Percentiles rank a stretch among this genome's conserved stretches.
These are phyloP conservation scores for Solanum pennellii DNA, from an alignment of 257 asterid species.

Conservation along the genomic window DNA sequence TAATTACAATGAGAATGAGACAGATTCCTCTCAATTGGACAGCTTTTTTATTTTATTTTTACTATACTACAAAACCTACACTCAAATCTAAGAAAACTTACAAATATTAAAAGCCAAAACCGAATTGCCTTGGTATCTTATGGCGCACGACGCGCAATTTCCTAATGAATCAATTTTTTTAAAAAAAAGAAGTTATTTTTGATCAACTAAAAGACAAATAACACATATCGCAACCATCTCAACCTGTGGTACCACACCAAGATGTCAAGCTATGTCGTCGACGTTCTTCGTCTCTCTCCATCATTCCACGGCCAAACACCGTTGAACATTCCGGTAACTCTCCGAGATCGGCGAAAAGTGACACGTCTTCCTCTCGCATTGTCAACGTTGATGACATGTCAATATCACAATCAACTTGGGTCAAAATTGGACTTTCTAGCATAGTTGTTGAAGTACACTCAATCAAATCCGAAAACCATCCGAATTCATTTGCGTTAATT, in stretches of 20 bases:
- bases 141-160: conserved; percentile 21
- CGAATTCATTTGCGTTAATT: conserved; percentile 24
- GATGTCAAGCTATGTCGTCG: conserved; percentile 37
- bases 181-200: neutral
- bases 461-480: conserved; percentile 56
- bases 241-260: conserved; percentile 37
- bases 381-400: conserved; percentile 53
- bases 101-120: conserved; percentile 10
- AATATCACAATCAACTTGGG: conserved; percentile 21
- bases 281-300: conserved; percentile 39
- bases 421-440: conserved; percentile 48
- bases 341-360: conserved; percentile 76
- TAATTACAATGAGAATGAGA: conserved; percentile 44
- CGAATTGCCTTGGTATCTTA: conserved; percentile 16
- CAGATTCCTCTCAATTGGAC: conserved; percentile 27
- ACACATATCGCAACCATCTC: neutral
- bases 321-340: conserved; percentile 87
- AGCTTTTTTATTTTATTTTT: conserved; percentile 12
- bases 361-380: conserved; percentile 75
- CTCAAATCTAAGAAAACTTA: conserved; percentile 16
- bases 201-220: conserved; percentile 6
- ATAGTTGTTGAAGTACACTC: conserved; percentile 32
- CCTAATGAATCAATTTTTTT: neutral
- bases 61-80: conserved; percentile 28
- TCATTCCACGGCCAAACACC: conserved; percentile 64